These are phyloP conservation scores for Globisporangium rhizosaccharum DNA, from an alignment of 352 stramenopile species.

Conservation along the genomic window DNA sequence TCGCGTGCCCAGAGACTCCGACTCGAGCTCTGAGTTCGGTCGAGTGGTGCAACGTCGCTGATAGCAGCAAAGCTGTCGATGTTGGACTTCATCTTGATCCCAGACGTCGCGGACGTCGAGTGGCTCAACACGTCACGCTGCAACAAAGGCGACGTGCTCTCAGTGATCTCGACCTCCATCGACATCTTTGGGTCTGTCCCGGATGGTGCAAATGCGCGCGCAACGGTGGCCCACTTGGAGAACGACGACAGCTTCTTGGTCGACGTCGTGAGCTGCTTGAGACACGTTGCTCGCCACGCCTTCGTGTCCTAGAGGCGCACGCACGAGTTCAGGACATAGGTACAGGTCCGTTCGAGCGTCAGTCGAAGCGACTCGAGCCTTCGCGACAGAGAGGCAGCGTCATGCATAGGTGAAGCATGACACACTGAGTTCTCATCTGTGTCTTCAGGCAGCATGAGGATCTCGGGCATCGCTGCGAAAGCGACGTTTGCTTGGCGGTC, in stretches of 20 bases:
- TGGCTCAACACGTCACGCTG: conserved; percentile 12
- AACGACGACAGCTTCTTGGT: conserved; percentile 25
- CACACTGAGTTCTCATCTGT: not conserved
- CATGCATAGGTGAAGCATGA: not conserved
- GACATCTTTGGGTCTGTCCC: conserved; percentile 16
- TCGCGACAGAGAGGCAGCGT: not conserved
- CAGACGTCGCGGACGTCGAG: not conserved
- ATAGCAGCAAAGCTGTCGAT: conserved; percentile 41
- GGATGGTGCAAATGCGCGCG: conserved; percentile 24
- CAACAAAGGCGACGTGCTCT: conserved; percentile 7
- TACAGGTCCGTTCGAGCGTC: not conserved
- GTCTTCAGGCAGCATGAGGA: not conserved
- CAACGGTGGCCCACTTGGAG: conserved; percentile 33
- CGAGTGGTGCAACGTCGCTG: conserved; percentile 6
- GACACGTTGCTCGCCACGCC: conserved; percentile 32
- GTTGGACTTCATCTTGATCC: conserved; percentile 32
- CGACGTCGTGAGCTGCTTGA: conserved; percentile 24
- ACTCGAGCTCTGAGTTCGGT: conserved; percentile 1
- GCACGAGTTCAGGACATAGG: not conserved
- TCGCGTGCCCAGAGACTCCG: conserved; percentile 7
- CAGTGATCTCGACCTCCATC: conserved; percentile 21
- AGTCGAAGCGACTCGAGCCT: not conserved
- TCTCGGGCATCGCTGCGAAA: not conserved
- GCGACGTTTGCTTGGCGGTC: not conserved
- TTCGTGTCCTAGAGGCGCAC: conserved; percentile 21